Base-by-base conservation (phyloP, 164 flowering plant genomes). In the Malania oleifera region DNA sequence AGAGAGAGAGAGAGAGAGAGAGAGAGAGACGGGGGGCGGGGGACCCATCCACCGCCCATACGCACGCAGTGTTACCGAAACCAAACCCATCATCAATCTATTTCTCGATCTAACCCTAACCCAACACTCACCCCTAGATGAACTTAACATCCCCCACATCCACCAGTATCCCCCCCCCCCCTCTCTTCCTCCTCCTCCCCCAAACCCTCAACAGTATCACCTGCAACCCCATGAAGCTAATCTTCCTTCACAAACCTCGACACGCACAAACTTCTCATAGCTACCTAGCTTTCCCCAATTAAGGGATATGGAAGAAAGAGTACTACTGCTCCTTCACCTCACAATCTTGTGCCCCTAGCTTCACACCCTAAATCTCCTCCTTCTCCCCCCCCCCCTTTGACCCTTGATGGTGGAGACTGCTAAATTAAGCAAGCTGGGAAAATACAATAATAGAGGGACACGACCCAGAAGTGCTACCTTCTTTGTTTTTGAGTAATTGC, bases 11-110 rank as follows among this genome's bases (percentile, higher is more conserved):
- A 68, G 50, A 58, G 70, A 38, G 62, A 37, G 34, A 45, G 35
- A 31, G 35, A 31, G 35, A 37, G 53, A 51, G n/a, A n/a, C n/a
- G n/a, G n/a, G n/a, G n/a, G n/a, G n/a, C n/a, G n/a, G 64, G 67
- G 78, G 69, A 66, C 73, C 67, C 62, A 67, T 64, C 49, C 72
- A 74, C 74, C 74, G 74, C 74, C 78, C 74, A 70, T 53, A 70
- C 28, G 63, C 73, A 62, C 68, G 65, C 70, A 65, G 66, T 37
- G 62, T 39, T 57, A 58, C 57, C 61, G 38, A 68, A 60, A 28
- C 58, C 48, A 54, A 59, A 55, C 68, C 66, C 68, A 67, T 55
- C 55, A 52, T 41, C 47, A 23, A 52, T 61, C 69, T 60, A 43
- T 37, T 35, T 25, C 4, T 28, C 41, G 43, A 47, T 62, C 75